Conservation (phyloP, 495 filamentous ascomycete genomes). For the Penicillium flavigenum region DNA sequence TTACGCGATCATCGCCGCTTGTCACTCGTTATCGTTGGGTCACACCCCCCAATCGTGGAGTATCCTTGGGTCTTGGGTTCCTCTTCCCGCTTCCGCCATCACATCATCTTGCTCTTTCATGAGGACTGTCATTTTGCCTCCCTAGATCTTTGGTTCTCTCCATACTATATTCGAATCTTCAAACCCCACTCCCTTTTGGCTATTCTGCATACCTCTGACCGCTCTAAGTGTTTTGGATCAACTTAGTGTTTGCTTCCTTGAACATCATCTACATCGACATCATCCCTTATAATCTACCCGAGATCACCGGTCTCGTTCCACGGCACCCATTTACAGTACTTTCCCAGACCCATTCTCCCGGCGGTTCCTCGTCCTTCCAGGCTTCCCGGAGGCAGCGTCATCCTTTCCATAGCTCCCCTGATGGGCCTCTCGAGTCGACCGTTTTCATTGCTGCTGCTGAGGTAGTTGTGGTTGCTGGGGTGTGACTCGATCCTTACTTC, state of each 20-base stretch:
- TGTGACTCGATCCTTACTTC: constrained; percentile 22
- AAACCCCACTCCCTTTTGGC: constrained; percentile 8
- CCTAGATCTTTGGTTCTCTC: constrained; percentile 15
- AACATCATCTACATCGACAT: neutral
- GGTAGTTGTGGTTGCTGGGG: constrained; percentile 45
- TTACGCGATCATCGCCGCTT: constrained; percentile 28
- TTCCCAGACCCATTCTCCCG: constrained; percentile 16
- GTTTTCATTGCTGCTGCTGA: constrained; percentile 31
- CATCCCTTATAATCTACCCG: constrained; percentile 6
- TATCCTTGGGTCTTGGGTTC: constrained; percentile 31
- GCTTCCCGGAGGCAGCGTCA: constrained; percentile 13
- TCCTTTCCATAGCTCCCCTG: constrained; percentile 28
- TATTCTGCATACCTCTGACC: constrained; percentile 29
- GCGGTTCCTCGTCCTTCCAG: constrained; percentile 21
- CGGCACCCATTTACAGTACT: constrained; percentile 9
- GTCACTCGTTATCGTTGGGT: constrained; percentile 43
- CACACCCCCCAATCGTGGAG: constrained; percentile 34
- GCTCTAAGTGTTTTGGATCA: constrained; percentile 22
- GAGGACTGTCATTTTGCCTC: constrained; percentile 22
- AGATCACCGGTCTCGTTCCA: constrained; percentile 17
- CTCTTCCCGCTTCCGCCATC: constrained; percentile 28
- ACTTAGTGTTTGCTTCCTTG: neutral
- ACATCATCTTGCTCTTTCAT: constrained; percentile 36
- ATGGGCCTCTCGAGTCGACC: constrained; percentile 35
- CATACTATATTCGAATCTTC: constrained; percentile 16